Evolutionary conservation across 331 rosid genomes (phyloP).

Genomic region (Prunus yedoensis): DNA sequence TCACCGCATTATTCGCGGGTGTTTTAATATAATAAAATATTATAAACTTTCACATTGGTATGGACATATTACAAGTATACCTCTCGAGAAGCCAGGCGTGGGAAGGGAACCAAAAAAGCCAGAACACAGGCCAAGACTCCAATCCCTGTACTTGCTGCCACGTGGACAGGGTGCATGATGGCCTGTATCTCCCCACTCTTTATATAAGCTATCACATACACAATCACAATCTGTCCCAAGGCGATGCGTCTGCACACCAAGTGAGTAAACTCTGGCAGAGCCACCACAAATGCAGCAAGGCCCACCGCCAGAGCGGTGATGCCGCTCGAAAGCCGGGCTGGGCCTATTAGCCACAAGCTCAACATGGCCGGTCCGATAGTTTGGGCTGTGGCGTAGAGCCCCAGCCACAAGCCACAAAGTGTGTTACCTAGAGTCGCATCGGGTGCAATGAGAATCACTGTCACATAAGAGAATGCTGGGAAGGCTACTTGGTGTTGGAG

Average conservation of each 20-base stretch:
- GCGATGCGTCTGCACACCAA: constrained; percentile 60
- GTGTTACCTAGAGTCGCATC: constrained; percentile 68
- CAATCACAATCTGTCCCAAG: constrained; percentile 61
- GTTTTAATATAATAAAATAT: neutral
- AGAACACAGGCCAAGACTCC: constrained; percentile 63
- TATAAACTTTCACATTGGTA: neutral
- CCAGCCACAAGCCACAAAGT: constrained; percentile 53
- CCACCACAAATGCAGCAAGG: constrained; percentile 55
- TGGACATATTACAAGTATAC: constrained; percentile 23
- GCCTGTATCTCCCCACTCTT: constrained; percentile 39
- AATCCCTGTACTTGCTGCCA: constrained; percentile 60
- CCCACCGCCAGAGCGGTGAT: constrained; percentile 55
- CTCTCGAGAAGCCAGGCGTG: constrained; percentile 56
- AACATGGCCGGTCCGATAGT: constrained; percentile 57
- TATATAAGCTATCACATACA: constrained; percentile 57
- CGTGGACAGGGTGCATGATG: constrained; percentile 60
- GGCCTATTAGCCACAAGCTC: constrained; percentile 57
- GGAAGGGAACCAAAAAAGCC: constrained; percentile 64
- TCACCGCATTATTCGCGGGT: no score
- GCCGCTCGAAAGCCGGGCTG: constrained; percentile 29
- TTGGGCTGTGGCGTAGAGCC: constrained; percentile 52
- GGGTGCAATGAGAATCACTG: constrained; percentile 52
- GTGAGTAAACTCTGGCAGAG: constrained; percentile 51
- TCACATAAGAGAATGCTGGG: constrained; percentile 81
- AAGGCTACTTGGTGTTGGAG: constrained; percentile 41